Evolutionary conservation across 2,329 filamentous ascomycete genomes (phyloP).

Genomic region (Dissoconium aciculare): DNA sequence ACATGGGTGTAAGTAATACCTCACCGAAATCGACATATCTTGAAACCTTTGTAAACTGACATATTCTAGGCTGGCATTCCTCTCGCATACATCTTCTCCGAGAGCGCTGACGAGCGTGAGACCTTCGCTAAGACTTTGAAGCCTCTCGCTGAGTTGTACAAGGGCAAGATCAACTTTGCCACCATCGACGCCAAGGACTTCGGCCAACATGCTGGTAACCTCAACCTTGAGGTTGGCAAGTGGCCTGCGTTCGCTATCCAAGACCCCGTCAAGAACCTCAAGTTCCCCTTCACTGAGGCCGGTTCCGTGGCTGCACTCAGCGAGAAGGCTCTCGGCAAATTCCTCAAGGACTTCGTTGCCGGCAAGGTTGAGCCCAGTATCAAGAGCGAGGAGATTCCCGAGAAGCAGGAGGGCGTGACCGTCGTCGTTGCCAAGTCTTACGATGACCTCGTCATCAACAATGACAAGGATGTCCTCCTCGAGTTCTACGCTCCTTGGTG

Average conservation of each 20-base stretch:
- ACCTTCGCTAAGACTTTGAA: slow-evolving; percentile 63
- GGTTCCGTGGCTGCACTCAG: slow-evolving; percentile 71
- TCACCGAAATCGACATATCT: slow-evolving; percentile 15
- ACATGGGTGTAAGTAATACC: slow-evolving; percentile 61
- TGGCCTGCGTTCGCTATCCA: slow-evolving; percentile 98
- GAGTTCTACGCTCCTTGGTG: slow-evolving; percentile 95
- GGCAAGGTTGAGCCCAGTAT: slow-evolving; percentile 91
- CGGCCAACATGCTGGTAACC: slow-evolving; percentile 86
- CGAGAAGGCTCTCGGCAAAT: slow-evolving; percentile 56
- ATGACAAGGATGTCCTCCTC: slow-evolving; percentile 89
- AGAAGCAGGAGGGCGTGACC: slow-evolving; percentile 75
- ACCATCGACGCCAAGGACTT: slow-evolving; percentile 92
- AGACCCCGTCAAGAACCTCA: slow-evolving; percentile 86
- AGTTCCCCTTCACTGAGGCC: slow-evolving; percentile 58
- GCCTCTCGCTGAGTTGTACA: slow-evolving; percentile 77
- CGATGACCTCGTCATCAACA: slow-evolving; percentile 77
- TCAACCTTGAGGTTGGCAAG: slow-evolving; percentile 89
- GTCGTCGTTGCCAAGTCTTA: slow-evolving; percentile 90
- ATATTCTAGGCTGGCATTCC: slow-evolving; percentile 58
- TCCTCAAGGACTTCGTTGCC: slow-evolving; percentile 69
- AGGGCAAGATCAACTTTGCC: slow-evolving; percentile 91
- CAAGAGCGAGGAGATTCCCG: slow-evolving; percentile 95
- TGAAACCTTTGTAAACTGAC: neutral
- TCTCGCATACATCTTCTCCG: slow-evolving; percentile 93
- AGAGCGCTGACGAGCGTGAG: slow-evolving; percentile 78